These are phyloP conservation scores for Ogataea degrootiae DNA, from an alignment of 805 yeast species.

Conservation along the genomic window DNA sequence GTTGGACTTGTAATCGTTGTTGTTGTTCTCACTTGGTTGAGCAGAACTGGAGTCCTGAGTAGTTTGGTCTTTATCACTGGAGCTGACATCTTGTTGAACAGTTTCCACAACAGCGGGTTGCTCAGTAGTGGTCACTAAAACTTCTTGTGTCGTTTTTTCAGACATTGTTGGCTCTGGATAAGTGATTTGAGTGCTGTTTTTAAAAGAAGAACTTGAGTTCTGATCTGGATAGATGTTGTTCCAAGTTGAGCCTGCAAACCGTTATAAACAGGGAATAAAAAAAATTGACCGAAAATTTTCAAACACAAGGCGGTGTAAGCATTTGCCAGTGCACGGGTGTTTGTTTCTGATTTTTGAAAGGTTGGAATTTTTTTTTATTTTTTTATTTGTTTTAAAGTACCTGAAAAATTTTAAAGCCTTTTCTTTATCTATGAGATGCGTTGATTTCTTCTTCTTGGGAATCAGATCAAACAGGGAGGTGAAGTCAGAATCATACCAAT, in stretches of 20 bases:
- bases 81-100: neutral
- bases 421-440: neutral
- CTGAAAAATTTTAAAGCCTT: slow-evolving; percentile 2
- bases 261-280: neutral
- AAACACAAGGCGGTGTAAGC: neutral
- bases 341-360: neutral
- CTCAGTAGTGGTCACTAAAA: neutral
- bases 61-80: neutral
- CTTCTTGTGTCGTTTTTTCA: neutral
- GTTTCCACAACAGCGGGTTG: neutral
- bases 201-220: too few species aligned
- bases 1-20: neutral
- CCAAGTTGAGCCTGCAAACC: too few species aligned
- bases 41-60: neutral
- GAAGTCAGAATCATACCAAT: neutral
- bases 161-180: neutral
- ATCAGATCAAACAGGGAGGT: neutral
- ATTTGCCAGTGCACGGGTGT: neutral
- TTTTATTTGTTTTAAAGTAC: neutral
- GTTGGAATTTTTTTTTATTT: neutral
- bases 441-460: neutral
- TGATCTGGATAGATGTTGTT: too few species aligned
- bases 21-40: neutral
- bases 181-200: too few species aligned
- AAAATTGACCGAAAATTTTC: neutral